Evolutionary conservation across 257 asterid species (phyloP).

Genomic region (Solanum medicagineum): DNA sequence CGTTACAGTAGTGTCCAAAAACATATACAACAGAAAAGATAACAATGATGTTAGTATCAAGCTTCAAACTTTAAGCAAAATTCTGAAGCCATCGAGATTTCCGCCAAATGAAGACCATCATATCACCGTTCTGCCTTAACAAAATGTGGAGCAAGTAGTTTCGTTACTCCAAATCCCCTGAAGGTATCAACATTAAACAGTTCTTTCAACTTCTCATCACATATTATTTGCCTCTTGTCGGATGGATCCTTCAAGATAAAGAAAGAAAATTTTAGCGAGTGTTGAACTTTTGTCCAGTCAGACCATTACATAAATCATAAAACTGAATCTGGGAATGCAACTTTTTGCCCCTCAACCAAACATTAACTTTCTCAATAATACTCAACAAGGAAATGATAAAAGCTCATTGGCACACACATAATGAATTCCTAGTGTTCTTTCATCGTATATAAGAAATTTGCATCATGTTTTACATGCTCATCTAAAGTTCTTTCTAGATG

Average conservation of each 20-base stretch:
- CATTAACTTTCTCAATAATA: neutral
- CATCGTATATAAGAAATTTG: neutral
- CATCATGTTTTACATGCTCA: neutral
- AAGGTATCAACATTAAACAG: constrained; percentile 66
- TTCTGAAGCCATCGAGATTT: constrained; percentile 11
- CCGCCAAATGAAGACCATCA: constrained; percentile 5
- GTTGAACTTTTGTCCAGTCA: neutral
- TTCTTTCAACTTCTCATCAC: constrained; percentile 93
- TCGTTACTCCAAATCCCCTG: constrained; percentile 53
- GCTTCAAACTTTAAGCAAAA: constrained; percentile 17
- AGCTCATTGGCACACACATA: neutral
- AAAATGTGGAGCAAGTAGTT: constrained; percentile 51
- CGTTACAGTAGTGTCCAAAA: neutral
- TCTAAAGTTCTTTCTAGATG: neutral
- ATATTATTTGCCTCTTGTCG: constrained; percentile 65
- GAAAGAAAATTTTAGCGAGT: neutral
- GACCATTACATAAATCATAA: neutral
- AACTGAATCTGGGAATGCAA: neutral
- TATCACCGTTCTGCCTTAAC: constrained; percentile 51
- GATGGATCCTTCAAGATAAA: constrained; percentile 73
- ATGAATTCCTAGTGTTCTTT: neutral
- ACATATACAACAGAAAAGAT: neutral
- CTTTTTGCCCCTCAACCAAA: neutral
- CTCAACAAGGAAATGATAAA: neutral
- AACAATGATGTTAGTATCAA: constrained; percentile 6